Conservation (phyloP, 2,329 filamentous ascomycete species). For the Neonectria hederae region DNA sequence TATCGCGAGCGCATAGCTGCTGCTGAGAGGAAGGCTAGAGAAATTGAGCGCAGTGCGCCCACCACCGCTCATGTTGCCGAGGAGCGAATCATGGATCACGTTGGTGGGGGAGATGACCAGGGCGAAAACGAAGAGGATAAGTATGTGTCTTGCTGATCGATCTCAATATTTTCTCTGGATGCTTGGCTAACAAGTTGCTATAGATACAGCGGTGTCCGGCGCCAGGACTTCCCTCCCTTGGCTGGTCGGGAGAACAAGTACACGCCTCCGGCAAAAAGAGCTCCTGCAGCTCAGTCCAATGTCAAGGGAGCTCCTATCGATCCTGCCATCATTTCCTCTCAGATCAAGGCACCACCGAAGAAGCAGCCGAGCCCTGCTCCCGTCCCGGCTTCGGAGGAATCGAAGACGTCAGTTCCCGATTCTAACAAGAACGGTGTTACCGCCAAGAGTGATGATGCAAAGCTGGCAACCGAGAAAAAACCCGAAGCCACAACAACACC, state of each 20-base stretch:
- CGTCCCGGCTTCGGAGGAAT: constrained; percentile 34
- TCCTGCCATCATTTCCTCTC: constrained; percentile 90
- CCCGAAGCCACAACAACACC: constrained; percentile 27
- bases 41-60: constrained; percentile 82
- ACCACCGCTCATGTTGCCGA: constrained; percentile 87
- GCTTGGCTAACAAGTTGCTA: constrained; percentile 33
- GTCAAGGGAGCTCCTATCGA: constrained; percentile 82
- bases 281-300: constrained; percentile 77
- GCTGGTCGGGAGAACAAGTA: constrained; percentile 74
- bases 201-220: constrained; percentile 91
- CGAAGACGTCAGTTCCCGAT: constrained; percentile 39
- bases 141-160: constrained; percentile 55
- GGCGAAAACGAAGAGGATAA: constrained; percentile 93
- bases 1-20: constrained; percentile 81
- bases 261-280: constrained; percentile 87
- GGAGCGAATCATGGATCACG: constrained; percentile 79
- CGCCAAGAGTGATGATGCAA: constrained; percentile 42
- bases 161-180: neutral
- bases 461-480: constrained; percentile 44
- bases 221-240: constrained; percentile 77
- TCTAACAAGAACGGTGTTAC: constrained; percentile 43
- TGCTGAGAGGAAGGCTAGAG: constrained; percentile 84
- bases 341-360: constrained; percentile 65
- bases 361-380: constrained; percentile 42
- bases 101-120: constrained; percentile 69